Percentiles rank a stretch among this genome's conserved stretches.
Evolutionary conservation across 345 rosid species (phyloP).

Genomic region (Citrus maxima): DNA sequence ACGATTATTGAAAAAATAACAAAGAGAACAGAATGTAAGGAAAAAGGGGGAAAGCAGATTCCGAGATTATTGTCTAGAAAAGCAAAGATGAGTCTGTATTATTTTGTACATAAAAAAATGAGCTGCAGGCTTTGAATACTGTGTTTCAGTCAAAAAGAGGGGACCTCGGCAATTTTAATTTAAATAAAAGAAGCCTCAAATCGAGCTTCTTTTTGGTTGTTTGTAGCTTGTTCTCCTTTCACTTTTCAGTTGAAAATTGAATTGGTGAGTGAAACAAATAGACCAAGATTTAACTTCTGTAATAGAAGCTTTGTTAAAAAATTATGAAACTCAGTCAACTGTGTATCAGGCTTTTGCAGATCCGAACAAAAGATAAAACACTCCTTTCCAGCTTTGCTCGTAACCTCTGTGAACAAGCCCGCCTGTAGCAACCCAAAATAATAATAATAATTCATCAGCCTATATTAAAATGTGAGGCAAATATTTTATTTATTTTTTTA

Average conservation of each 20-base stretch:
- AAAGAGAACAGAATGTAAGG: slow-evolving; percentile 37
- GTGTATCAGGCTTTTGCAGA: slow-evolving; percentile 18
- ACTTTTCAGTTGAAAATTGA: slow-evolving; percentile 16
- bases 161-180: not conserved
- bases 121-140: slow-evolving; percentile 37
- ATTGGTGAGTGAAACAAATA: slow-evolving; percentile 2
- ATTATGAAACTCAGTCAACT: not conserved
- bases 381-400: not conserved
- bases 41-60: slow-evolving; percentile 34
- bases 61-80: slow-evolving; percentile 52
- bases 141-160: slow-evolving; percentile 33
- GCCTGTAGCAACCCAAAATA: not conserved
- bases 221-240: slow-evolving; percentile 16
- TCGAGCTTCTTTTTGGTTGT: slow-evolving; percentile 35
- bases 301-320: not conserved
- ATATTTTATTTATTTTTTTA: not conserved
- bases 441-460: not conserved
- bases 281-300: slow-evolving; percentile 9
- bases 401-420: not conserved
- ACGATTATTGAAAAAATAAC: not conserved
- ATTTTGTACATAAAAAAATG: slow-evolving; percentile 33
- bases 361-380: slow-evolving; percentile 14
- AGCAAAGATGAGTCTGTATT: slow-evolving; percentile 34
- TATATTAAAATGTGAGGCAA: not conserved
- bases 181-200: slow-evolving; percentile 8